Evolutionary conservation across 2,329 filamentous ascomycete species (phyloP), one percentile per base, ranked within the genome.

Genomic region (Clonostachys sp.): DNA sequence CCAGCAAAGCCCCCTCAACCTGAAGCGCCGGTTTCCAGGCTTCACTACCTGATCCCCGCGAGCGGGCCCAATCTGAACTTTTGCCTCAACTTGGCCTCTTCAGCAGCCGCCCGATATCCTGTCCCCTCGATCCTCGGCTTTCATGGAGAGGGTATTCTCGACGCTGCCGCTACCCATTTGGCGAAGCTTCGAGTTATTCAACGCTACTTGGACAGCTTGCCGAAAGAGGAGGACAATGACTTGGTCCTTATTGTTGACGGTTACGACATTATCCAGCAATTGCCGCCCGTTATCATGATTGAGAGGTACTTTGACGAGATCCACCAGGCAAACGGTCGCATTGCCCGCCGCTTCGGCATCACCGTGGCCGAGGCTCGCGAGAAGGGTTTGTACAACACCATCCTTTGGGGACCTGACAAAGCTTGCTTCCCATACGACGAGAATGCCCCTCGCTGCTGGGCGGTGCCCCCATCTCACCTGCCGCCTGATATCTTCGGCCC

Each of bases 211-310:
- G 48, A 63, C 34, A 51, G 52, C 14, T 53, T 68, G 4, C 48
- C 49, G 9, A 34, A 46, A 3, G 55, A 51, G 9, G 56, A 64
- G 5, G 62, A 83, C 48, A 69, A 80, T 17, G 84, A 88, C 58
- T 62, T 89, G 30, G 74, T 86, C 8, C 63, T 87, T 48, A 70
- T 87, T 42, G 72, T 83, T 6, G 83, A 87, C 58, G 81, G 78
- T 2, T 75, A 80, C 58, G 81, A 87, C 49, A 71, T 81, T 2
- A 81, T 82, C 66, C 80, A 86, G 50, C 84, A 88, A 59, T 67
- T 87, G 3, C 81, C 83, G 0, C 75, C 80, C 4, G 77, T 84
- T 40, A 70, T 86, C 17, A 65, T 87, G 53, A 74, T 88, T 24
- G 66, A 76, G 52, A 74, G 84, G 41, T 88, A 86, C 60, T 78